Conservation (phyloP, 148 eudicot species). For the Pharnaceum exiguum region DNA sequence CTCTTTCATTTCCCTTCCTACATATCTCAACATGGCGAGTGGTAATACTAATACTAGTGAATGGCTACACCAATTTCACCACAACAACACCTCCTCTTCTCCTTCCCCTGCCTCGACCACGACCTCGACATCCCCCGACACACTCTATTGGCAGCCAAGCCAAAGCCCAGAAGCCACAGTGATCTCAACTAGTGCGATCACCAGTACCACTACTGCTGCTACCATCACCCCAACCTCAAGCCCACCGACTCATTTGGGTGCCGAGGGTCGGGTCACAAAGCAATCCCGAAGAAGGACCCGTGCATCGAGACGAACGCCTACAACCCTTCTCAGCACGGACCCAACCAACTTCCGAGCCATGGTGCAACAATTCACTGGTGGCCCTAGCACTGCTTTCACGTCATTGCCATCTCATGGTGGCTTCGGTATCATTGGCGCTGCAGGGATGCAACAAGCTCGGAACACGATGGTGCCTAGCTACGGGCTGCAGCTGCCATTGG, state of each 20-base stretch:
- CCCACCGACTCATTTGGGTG: constrained; percentile 1
- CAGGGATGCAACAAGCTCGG: constrained; percentile 3
- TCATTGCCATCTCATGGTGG: neutral
- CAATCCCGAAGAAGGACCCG: constrained; percentile 47
- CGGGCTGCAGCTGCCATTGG: constrained; percentile 8
- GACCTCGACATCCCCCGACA: constrained; percentile 15
- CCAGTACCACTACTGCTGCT: neutral
- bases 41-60: constrained; percentile 27
- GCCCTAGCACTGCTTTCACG: constrained; percentile 16
- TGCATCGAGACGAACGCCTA: constrained; percentile 59
- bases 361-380: constrained; percentile 82
- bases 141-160: constrained; percentile 14
- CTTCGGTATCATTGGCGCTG: constrained; percentile 3
- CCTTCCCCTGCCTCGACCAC: constrained; percentile 14
- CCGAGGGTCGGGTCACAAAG: constrained; percentile 40
- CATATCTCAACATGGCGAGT: constrained; percentile 12
- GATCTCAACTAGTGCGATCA: constrained; percentile 18
- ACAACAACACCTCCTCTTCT: neutral
- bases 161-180: constrained; percentile 11
- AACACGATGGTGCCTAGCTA: constrained; percentile 15
- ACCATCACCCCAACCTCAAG: constrained; percentile 3
- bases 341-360: constrained; percentile 71
- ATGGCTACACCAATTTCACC: constrained; percentile 31
- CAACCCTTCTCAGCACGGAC: constrained; percentile 65
- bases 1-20: neutral